Percentiles rank a stretch among this genome's conserved stretches.
phyloP scores from a whole-genome alignment of 306 rosid genomes.

The Comarum palustre region DNA sequence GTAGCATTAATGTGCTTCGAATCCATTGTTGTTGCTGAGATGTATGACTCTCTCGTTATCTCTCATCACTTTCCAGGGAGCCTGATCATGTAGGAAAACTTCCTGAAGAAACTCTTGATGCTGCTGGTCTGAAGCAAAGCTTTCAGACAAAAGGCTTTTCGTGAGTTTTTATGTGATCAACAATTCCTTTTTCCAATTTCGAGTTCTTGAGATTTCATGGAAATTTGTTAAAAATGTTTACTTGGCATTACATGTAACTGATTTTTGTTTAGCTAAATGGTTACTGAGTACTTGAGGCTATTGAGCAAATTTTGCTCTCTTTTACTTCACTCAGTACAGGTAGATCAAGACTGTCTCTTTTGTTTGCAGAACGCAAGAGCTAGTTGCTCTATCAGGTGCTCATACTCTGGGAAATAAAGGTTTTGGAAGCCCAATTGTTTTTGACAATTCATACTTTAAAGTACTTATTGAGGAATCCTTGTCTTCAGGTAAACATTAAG shows the following conservation, averaged over 20 bases:
- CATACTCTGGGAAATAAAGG: slow-evolving; percentile 94
- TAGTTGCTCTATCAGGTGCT: slow-evolving; percentile 93
- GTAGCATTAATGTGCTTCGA: slow-evolving; percentile 3
- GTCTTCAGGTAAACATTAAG: slow-evolving; percentile 50
- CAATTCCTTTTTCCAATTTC: neutral
- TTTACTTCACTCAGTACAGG: slow-evolving; percentile 7
- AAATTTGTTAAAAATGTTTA: neutral
- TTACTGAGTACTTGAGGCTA: too few species aligned
- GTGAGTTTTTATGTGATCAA: slow-evolving; percentile 48
- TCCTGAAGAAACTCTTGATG: slow-evolving; percentile 77
- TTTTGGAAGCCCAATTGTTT: slow-evolving; percentile 73
- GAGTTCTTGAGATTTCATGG: neutral
- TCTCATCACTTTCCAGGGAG: slow-evolving; percentile 41
- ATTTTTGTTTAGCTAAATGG: neutral
- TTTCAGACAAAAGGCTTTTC: slow-evolving; percentile 76
- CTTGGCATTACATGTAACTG: neutral
- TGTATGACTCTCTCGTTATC: neutral
- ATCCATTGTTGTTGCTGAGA: neutral
- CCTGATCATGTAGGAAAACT: slow-evolving; percentile 89
- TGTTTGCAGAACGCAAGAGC: slow-evolving; percentile 71
- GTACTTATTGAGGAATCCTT: slow-evolving; percentile 81
- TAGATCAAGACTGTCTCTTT: slow-evolving; percentile 16
- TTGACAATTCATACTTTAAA: slow-evolving; percentile 86
- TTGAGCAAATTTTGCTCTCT: neutral
- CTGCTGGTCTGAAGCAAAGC: slow-evolving; percentile 69